phyloP scores from a whole-genome alignment of 1,284 basidiomycete species.

The Sutorius eximius region DNA sequence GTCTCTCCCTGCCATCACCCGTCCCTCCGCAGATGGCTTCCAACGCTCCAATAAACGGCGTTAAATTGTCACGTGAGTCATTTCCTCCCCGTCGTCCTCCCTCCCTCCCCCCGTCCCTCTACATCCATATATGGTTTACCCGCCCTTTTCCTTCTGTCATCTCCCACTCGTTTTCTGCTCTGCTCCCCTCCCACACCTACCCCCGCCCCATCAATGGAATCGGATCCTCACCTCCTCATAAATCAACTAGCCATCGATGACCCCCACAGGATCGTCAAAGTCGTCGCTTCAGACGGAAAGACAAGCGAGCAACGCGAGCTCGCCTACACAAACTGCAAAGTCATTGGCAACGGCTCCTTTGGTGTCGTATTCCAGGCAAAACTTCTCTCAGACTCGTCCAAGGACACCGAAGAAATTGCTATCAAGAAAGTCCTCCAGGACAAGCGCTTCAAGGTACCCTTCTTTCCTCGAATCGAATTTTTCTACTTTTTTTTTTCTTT shows the following conservation, averaged over 20 bases:
- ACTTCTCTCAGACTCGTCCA: conserved; percentile 61
- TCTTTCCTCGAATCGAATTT: conserved; percentile 14
- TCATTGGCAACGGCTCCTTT: conserved; percentile 98
- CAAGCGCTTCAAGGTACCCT: conserved; percentile 96
- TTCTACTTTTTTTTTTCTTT: neutral
- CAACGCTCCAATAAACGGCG: conserved; percentile 85
- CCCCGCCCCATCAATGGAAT: conserved; percentile 28
- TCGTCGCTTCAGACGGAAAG: conserved; percentile 94
- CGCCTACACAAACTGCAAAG: conserved; percentile 96
- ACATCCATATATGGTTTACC: conserved; percentile 37
- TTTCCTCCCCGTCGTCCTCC: conserved; percentile 19
- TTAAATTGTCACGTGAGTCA: conserved; percentile 84
- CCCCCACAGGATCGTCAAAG: conserved; percentile 92
- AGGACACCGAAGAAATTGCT: conserved; percentile 84
- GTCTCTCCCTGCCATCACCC: conserved; percentile 3
- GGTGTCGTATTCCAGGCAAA: conserved; percentile 96
- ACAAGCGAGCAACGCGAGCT: conserved; percentile 86
- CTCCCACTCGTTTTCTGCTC: conserved; percentile 18
- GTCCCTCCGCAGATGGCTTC: conserved; percentile 54
- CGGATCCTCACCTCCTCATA: conserved; percentile 22
- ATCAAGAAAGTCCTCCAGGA: conserved; percentile 99
- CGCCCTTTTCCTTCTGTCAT: conserved; percentile 25
- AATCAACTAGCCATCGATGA: conserved; percentile 77
- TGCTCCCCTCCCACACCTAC: conserved; percentile 9
- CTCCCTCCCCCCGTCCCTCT: conserved; percentile 21